Base-by-base conservation (phyloP, 1,139 yeast species). In the Candida tunisiensis region DNA sequence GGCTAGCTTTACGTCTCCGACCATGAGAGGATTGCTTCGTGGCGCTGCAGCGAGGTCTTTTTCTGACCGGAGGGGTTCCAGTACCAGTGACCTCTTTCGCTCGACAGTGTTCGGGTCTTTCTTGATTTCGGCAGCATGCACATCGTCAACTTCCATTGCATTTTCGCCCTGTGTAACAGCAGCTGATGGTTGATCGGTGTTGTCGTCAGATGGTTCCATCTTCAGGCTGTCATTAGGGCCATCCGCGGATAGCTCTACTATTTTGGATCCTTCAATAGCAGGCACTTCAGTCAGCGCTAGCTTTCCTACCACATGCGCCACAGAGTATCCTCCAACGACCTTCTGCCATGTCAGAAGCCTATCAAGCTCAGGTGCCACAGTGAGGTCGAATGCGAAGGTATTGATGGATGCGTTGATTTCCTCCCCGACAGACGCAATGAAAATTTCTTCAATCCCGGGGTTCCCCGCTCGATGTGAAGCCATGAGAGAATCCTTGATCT, bases 1-100 rank as follows among this genome's bases (percentile, higher is more conserved):
- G 0, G 93, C 80, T 20, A 88, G 57, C 35, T 79, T 64, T 28
- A 91, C 71, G 44, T 85, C 94, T 26, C 99, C 99, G 35, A 88
- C 80, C 16, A 91, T 77, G 23, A 83, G 53, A 3, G 61, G 57
- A 25, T 37, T 60, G 51, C 34, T 36, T 15, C 47, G 38, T 7
- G 57, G 54, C 2, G 56, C 52, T 6, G 35, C 34, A 3, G 49
- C 51, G 13, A 45, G 30, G 24, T 45, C 53, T 18, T 34, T 37
- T 8, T 44, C 40, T 8, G 45, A 38, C 24, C 40, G 28, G 23
- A 49, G 34, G 3, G 53, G 45, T 6, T 41, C 45, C 6, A 53
- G 40, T 4, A 34, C 31, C 10, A 42, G 19, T 20, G 10, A 21
- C 30, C 8, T 24, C 31, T n/a, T 40, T 11, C 17, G 31, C 36